Evolutionary conservation across 2,329 filamentous ascomycete genomes (phyloP).

Genomic region (Aspergillus flavus): DNA sequence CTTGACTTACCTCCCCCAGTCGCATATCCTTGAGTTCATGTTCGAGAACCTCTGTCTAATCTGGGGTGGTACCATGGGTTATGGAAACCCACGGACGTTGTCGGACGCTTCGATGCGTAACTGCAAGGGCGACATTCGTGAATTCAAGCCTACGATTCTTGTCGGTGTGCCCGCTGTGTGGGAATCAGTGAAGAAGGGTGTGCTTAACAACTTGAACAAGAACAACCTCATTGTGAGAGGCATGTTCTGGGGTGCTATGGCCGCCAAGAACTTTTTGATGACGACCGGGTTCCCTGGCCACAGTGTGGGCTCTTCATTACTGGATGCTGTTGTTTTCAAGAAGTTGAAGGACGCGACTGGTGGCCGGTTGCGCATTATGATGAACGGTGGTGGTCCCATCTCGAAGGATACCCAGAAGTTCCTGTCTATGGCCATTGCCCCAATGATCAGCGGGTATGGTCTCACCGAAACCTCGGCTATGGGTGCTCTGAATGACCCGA

Average conservation of each 20-base stretch:
- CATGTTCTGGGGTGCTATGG: slow-evolving; percentile 73
- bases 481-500: slow-evolving; percentile 64
- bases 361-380: slow-evolving; percentile 81
- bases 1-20: slow-evolving; percentile 88
- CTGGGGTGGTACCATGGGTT: slow-evolving; percentile 90
- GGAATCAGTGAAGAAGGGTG: slow-evolving; percentile 96
- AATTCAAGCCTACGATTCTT: slow-evolving; percentile 85
- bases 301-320: slow-evolving; percentile 59
- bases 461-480: slow-evolving; percentile 86
- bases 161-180: slow-evolving; percentile 95
- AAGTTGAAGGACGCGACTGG: slow-evolving; percentile 90
- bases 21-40: slow-evolving; percentile 95
- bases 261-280: slow-evolving; percentile 64
- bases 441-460: slow-evolving; percentile 93
- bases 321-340: slow-evolving; percentile 86
- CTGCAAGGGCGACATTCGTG: slow-evolving; percentile 89
- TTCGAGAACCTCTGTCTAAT: slow-evolving; percentile 90
- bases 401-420: slow-evolving; percentile 86
- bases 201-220: slow-evolving; percentile 75
- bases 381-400: slow-evolving; percentile 93
- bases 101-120: slow-evolving; percentile 85
- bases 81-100: slow-evolving; percentile 86
- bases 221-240: slow-evolving; percentile 70
- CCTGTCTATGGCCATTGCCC: slow-evolving; percentile 86
- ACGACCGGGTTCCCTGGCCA: slow-evolving; percentile 53